A percentile compares a stretch with the other conserved stretches of the same genome.
phyloP scores from a whole-genome alignment of 2,329 filamentous ascomycete genomes.

The Diaporthe caulivora region DNA sequence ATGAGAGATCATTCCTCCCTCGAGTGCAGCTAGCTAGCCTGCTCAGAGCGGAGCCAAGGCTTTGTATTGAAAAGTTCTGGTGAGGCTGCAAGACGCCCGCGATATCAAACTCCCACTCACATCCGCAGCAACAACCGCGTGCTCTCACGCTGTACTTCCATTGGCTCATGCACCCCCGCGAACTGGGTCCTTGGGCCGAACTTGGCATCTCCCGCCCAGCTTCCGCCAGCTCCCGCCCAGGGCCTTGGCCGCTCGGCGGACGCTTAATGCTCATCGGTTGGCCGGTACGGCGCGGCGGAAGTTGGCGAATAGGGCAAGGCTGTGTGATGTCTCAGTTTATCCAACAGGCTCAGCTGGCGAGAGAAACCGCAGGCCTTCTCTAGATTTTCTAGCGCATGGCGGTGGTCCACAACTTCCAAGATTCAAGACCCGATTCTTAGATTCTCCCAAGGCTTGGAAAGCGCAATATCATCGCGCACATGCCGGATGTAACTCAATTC shows the following conservation, averaged over 20 bases:
- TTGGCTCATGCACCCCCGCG: constrained; percentile 7
- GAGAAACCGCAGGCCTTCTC: not conserved
- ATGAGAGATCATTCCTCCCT: not conserved
- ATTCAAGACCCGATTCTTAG: not conserved
- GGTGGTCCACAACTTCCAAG: constrained; percentile 17
- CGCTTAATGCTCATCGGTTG: constrained; percentile 7
- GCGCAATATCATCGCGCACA: not conserved
- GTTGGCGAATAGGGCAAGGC: constrained; percentile 6
- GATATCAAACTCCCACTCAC: constrained; percentile 5
- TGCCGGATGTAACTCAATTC: not conserved
- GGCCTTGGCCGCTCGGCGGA: constrained; percentile 24
- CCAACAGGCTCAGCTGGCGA: not conserved
- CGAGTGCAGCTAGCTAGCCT: constrained; percentile 49
- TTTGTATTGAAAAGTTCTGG: constrained; percentile 3
- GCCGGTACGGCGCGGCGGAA: not conserved
- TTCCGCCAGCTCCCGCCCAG: constrained; percentile 14
- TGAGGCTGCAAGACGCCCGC: constrained; percentile 2
- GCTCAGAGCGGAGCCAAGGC: constrained; percentile 23
- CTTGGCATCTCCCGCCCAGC: constrained; percentile 27
- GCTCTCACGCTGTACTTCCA: not conserved
- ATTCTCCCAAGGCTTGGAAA: constrained; percentile 10
- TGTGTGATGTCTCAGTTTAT: not conserved
- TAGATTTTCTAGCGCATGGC: constrained; percentile 10
- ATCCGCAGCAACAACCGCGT: not conserved
- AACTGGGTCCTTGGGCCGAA: constrained; percentile 10